Percentiles rank a stretch among this genome's conserved stretches.
Evolutionary conservation across 139 green algal genomes (phyloP).

Genomic region (Asterochloris erici): DNA sequence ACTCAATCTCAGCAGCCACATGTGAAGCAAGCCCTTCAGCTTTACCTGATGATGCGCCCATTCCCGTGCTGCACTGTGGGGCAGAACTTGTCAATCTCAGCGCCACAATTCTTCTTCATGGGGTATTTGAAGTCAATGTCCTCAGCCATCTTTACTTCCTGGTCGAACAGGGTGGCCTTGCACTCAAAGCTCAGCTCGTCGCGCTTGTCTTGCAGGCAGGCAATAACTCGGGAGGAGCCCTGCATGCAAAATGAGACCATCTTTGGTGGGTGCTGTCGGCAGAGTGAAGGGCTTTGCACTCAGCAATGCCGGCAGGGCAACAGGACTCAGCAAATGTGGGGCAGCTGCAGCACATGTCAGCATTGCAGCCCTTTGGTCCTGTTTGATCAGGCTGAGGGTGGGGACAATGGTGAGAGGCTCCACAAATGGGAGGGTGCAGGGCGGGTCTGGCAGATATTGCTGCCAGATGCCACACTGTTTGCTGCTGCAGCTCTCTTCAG

Average conservation of each 20-base stretch:
- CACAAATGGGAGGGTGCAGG: too few species aligned
- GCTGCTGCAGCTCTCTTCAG: too few species aligned
- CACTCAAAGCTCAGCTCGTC: slow-evolving; percentile 60
- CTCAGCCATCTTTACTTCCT: slow-evolving; percentile 62
- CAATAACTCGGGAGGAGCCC: slow-evolving; percentile 78
- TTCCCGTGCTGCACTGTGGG: slow-evolving; percentile 68
- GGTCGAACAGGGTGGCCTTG: slow-evolving; percentile 69
- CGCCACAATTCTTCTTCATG: slow-evolving; percentile 70
- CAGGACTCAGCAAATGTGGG: too few species aligned
- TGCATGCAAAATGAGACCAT: slow-evolving; percentile 22
- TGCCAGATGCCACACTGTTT: too few species aligned
- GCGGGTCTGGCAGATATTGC: too few species aligned
- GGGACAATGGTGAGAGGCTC: too few species aligned
- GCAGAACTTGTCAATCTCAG: slow-evolving; percentile 70
- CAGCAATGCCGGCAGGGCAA: too few species aligned
- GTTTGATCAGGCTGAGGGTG: neutral
- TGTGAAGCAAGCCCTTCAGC: neutral
- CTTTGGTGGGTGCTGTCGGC: too few species aligned
- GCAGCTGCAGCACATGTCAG: neutral
- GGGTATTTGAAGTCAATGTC: slow-evolving; percentile 84
- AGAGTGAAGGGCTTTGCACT: too few species aligned
- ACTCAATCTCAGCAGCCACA: neutral
- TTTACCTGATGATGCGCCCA: slow-evolving; percentile 62
- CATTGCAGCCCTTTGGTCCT: neutral
- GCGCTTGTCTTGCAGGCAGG: slow-evolving; percentile 71